Evolutionary conservation across 495 filamentous ascomycete species (phyloP).

Genomic region (Talaromyces trachyspermus): DNA sequence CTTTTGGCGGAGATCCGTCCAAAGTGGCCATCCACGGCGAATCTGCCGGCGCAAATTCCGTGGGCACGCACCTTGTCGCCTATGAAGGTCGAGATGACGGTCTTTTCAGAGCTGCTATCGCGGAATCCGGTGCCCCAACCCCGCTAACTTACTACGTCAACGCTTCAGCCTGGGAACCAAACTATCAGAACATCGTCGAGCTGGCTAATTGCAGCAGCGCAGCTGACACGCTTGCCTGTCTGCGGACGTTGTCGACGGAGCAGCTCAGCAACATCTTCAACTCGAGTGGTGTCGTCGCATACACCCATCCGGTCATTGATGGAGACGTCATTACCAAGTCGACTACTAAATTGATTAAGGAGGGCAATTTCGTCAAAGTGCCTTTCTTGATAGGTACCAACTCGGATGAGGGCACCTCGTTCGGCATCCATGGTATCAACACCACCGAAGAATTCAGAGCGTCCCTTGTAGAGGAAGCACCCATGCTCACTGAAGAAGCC

Average conservation of each 20-base stretch:
- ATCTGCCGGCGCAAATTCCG: conserved; percentile 43
- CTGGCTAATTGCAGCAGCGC: conserved; percentile 21
- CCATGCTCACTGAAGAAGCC: not conserved
- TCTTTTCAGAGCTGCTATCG: conserved; percentile 47
- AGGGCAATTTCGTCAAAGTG: conserved; percentile 38
- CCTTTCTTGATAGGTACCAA: conserved; percentile 44
- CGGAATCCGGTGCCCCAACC: conserved; percentile 33
- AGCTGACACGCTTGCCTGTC: conserved; percentile 25
- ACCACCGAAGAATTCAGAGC: conserved; percentile 31
- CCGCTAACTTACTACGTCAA: conserved; percentile 21
- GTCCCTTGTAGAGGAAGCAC: conserved; percentile 8
- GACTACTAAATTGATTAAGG: conserved; percentile 17
- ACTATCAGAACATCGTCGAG: conserved; percentile 29
- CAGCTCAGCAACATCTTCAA: conserved; percentile 23
- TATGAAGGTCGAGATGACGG: conserved; percentile 37
- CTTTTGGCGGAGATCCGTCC: conserved; percentile 47
- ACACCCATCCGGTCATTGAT: conserved; percentile 40
- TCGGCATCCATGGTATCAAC: conserved; percentile 35
- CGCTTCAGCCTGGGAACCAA: conserved; percentile 20
- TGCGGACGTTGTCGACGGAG: conserved; percentile 25
- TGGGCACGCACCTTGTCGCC: conserved; percentile 40
- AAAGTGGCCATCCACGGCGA: conserved; percentile 60
- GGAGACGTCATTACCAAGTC: conserved; percentile 39
- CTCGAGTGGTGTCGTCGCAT: conserved; percentile 23
- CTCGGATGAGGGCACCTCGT: conserved; percentile 46